phyloP scores from a whole-genome alignment of 495 filamentous ascomycete genomes.

The Chlorociboria aeruginascens region DNA sequence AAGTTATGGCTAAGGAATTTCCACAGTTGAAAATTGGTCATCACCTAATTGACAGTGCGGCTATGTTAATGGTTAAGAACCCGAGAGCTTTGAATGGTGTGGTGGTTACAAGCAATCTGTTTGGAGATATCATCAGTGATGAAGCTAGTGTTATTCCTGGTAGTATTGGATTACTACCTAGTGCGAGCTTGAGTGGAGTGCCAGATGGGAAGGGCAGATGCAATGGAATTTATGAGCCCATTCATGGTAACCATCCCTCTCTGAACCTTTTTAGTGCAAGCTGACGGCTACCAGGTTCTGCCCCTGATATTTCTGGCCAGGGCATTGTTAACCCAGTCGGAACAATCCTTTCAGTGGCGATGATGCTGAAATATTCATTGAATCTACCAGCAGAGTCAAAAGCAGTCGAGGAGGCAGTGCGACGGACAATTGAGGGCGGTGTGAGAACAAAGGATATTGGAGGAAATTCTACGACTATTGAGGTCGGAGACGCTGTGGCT shows the following conservation, averaged over 20 bases:
- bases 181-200: conserved; percentile 75
- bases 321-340: conserved; percentile 81
- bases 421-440: conserved; percentile 60
- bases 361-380: conserved; percentile 88
- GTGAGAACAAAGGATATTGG: conserved; percentile 70
- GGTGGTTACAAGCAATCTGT: conserved; percentile 87
- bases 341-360: conserved; percentile 75
- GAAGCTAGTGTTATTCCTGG: conserved; percentile 96
- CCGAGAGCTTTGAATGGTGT: conserved; percentile 85
- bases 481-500: conserved; percentile 75
- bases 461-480: conserved; percentile 55
- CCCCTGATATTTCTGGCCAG: conserved; percentile 70
- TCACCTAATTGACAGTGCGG: conserved; percentile 90
- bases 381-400: conserved; percentile 59
- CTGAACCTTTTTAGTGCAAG: not conserved
- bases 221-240: conserved; percentile 94
- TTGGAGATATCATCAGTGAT: conserved; percentile 93
- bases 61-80: conserved; percentile 97
- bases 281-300: conserved; percentile 35
- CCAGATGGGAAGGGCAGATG: conserved; percentile 66
- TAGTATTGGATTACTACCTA: conserved; percentile 78
- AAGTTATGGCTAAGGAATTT: conserved; percentile 78
- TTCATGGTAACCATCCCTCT: conserved; percentile 57
- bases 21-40: conserved; percentile 75
- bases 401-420: conserved; percentile 70